These are phyloP conservation scores for Zea luxurians DNA, from an alignment of 176 grass and related monocot genomes.

Conservation along the genomic window DNA sequence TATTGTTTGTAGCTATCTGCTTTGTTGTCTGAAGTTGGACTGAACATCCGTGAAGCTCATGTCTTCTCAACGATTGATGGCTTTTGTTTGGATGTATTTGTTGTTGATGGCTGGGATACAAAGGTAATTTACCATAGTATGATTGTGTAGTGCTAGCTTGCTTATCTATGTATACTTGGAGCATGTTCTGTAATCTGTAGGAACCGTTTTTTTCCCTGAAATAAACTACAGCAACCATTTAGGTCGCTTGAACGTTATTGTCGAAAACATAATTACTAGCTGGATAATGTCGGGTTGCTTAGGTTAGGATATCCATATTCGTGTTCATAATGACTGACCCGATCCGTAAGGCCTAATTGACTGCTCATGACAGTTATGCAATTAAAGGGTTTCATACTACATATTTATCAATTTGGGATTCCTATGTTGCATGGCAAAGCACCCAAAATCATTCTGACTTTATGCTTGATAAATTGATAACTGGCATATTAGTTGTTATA, in stretches of 20 bases:
- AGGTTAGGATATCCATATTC: background rate
- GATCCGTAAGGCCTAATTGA: background rate
- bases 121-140: constrained; percentile 51
- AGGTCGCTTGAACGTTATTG: background rate
- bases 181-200: background rate
- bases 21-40: constrained; percentile 68
- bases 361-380: background rate
- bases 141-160: constrained; percentile 6
- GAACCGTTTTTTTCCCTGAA: background rate
- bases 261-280: background rate
- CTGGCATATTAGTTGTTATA: background rate
- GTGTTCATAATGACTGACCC: background rate
- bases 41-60: constrained; percentile 98
- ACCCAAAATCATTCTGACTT: background rate
- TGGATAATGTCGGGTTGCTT: background rate
- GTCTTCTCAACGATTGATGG: constrained; percentile 97
- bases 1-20: constrained; percentile 68
- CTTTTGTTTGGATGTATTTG: constrained; percentile 91
- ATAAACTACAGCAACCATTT: background rate
- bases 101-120: constrained; percentile 85
- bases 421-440: background rate
- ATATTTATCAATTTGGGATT: constrained; percentile 29
- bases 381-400: background rate
- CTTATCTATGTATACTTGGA: background rate
- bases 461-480: background rate